Conservation (phyloP, 2,329 filamentous ascomycete species). For the Alternaria infectoria region DNA sequence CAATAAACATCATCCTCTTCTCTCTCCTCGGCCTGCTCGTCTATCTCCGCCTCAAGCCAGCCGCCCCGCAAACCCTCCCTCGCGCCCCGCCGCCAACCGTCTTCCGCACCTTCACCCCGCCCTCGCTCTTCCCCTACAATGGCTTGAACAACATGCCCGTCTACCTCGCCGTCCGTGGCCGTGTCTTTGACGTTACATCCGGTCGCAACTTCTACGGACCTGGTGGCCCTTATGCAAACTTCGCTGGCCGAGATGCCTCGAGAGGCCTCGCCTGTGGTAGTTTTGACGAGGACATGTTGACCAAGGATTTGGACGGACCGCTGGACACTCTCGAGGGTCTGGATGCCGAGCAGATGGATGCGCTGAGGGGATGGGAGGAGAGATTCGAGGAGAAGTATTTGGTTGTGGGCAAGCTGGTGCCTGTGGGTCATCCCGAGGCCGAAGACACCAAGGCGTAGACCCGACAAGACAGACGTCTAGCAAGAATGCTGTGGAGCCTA, state of each 20-base stretch:
- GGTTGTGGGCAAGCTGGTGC: slow-evolving; percentile 86
- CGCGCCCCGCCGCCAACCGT: slow-evolving; percentile 72
- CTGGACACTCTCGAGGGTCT: slow-evolving; percentile 78
- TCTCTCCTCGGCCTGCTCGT: slow-evolving; percentile 63
- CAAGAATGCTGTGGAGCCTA: background rate
- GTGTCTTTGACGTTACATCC: slow-evolving; percentile 85
- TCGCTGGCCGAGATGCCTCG: slow-evolving; percentile 89
- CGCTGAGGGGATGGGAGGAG: slow-evolving; percentile 89
- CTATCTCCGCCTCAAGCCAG: slow-evolving; percentile 66
- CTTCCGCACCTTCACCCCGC: slow-evolving; percentile 84
- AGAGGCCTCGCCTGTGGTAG: slow-evolving; percentile 87
- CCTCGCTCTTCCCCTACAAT: slow-evolving; percentile 83
- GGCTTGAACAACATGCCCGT: slow-evolving; percentile 76
- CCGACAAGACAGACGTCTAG: background rate
- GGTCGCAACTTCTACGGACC: slow-evolving; percentile 96
- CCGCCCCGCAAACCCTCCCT: slow-evolving; percentile 59
- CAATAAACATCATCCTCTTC: slow-evolving; percentile 67
- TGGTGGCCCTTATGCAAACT: slow-evolving; percentile 93
- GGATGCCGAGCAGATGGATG: slow-evolving; percentile 77
- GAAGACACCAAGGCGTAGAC: slow-evolving; percentile 47
- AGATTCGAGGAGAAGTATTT: slow-evolving; percentile 93
- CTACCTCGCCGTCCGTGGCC: slow-evolving; percentile 88
- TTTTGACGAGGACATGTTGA: slow-evolving; percentile 95
- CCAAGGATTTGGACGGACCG: slow-evolving; percentile 83
- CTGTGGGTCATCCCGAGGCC: slow-evolving; percentile 63